Percentiles rank a stretch among this genome's conserved stretches.
phyloP scores from a whole-genome alignment of 352 stramenopile genomes.

The Globisporangium cederbergense region DNA sequence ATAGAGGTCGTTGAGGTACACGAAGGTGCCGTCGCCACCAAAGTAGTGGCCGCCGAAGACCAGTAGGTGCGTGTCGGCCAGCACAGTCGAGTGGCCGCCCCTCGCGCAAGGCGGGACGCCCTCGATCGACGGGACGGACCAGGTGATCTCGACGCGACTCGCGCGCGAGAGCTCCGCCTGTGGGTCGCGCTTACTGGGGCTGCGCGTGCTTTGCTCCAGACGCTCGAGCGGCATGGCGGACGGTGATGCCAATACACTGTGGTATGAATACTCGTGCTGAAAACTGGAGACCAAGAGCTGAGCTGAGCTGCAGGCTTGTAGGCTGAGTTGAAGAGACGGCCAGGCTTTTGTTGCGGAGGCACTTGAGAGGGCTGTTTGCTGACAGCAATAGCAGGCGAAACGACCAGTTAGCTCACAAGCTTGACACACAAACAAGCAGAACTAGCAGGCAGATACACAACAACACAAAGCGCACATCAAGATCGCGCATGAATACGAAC shows the following conservation, averaged over 20 bases:
- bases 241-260: not conserved
- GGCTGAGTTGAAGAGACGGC: not conserved
- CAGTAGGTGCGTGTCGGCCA: constrained; percentile 79
- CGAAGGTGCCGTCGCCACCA: constrained; percentile 75
- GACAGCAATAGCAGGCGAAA: not conserved
- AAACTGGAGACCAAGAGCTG: not conserved
- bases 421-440: not conserved
- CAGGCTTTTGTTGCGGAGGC: not conserved
- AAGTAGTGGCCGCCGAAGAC: constrained; percentile 91
- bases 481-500: not conserved
- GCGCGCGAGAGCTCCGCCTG: constrained; percentile 21
- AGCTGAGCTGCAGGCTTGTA: too few species aligned
- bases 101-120: constrained; percentile 52
- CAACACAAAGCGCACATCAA: not conserved
- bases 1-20: constrained; percentile 90
- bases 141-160: constrained; percentile 50
- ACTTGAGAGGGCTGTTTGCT: too few species aligned
- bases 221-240: constrained; percentile 12
- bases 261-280: not conserved
- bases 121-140: constrained; percentile 53
- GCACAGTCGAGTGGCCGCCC: constrained; percentile 63
- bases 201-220: constrained; percentile 13
- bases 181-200: constrained; percentile 11
- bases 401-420: not conserved
- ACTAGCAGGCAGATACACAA: not conserved